Evolutionary conservation across 306 rosid genomes (phyloP).

Genomic region (Purshia tridentata): DNA sequence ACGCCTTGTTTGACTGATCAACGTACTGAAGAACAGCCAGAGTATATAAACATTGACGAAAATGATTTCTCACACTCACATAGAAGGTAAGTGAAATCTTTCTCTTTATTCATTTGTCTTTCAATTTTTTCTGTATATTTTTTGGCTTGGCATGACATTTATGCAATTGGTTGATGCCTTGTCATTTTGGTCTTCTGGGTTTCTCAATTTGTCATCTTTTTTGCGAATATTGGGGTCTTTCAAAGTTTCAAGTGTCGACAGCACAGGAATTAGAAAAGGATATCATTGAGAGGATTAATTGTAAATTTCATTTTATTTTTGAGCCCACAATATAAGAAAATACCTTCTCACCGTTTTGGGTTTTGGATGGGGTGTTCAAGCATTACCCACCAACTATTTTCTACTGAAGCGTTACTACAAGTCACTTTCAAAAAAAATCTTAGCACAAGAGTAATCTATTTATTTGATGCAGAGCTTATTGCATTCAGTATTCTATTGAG

Average conservation of each 20-base stretch:
- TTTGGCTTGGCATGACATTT: not conserved
- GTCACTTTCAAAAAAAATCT: not conserved
- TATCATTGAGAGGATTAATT: not conserved
- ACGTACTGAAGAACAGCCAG: conserved; percentile 49
- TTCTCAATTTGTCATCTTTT: not conserved
- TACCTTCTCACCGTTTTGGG: not conserved
- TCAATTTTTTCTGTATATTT: not conserved
- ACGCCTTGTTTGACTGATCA: conserved; percentile 50
- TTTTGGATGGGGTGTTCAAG: not conserved
- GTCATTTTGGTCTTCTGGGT: not conserved
- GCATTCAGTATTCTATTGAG: not conserved
- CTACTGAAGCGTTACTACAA: not conserved
- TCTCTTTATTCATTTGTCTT: not conserved
- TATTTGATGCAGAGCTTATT: not conserved
- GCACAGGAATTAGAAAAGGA: not conserved
- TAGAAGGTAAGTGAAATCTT: conserved; percentile 51
- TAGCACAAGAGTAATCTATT: not conserved
- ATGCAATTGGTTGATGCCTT: not conserved
- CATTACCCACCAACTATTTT: not conserved
- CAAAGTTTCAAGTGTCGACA: not conserved
- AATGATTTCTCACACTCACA: conserved; percentile 59
- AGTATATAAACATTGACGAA: conserved; percentile 55
- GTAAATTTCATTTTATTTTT: not conserved
- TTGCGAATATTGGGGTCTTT: not conserved
- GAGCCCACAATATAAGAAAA: not conserved